Conservation (phyloP, 257 asterid genomes). For the Paraleonurus japonicus region DNA sequence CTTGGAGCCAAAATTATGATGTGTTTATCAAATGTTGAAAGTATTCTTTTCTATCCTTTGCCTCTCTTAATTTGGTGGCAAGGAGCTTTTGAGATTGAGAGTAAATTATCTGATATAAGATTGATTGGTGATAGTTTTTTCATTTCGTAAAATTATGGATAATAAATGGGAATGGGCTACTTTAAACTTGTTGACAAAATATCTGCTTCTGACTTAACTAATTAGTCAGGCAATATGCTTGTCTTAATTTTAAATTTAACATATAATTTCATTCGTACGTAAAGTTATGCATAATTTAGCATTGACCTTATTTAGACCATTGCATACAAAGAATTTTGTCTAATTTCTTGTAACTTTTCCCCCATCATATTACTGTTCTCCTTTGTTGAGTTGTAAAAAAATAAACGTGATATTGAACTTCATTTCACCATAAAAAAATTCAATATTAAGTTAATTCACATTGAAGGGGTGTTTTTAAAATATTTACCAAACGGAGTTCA, state of each 20-base stretch:
- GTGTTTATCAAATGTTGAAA: constrained; percentile 4
- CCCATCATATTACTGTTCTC: no score
- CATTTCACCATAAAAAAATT: background rate
- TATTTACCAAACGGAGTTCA: background rate
- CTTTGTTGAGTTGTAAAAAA: background rate
- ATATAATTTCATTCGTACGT: background rate
- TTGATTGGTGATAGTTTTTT: background rate
- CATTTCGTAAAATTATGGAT: background rate
- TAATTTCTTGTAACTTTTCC: no score
- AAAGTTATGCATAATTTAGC: background rate
- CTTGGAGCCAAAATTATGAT: constrained; percentile 11
- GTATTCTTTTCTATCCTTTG: background rate
- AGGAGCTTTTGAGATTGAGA: background rate
- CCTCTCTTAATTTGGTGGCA: constrained; percentile 6
- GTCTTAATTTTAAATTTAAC: background rate
- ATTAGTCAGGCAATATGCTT: background rate
- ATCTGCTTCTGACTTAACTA: background rate
- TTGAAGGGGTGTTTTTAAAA: background rate
- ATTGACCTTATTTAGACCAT: background rate
- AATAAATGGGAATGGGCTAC: background rate
- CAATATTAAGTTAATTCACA: background rate
- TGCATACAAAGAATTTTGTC: no score
- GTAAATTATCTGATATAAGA: background rate
- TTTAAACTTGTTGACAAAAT: background rate
- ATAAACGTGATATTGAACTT: no score